Evolutionary conservation across 1,139 yeast species (phyloP).

Genomic region (Kurtzmaniella quercitrusa): DNA sequence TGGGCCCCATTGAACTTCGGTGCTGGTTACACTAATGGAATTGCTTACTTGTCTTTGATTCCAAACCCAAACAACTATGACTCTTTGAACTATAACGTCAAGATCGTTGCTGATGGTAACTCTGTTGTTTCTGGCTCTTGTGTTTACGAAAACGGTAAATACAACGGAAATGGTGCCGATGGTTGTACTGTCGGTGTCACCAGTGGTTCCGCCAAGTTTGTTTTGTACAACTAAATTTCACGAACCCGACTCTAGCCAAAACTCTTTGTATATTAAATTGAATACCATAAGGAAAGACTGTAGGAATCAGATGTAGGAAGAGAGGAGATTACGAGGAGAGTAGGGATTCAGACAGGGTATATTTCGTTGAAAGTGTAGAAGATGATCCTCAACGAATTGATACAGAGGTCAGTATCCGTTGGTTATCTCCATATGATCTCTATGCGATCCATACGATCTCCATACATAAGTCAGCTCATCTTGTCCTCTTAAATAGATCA

Average conservation of each 20-base stretch:
- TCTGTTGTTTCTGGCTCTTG: conserved; percentile 71
- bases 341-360: too few species aligned
- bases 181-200: conserved; percentile 96
- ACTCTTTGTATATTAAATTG: background rate
- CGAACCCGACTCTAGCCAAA: background rate
- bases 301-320: background rate
- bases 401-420: conserved; percentile 83
- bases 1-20: conserved; percentile 98
- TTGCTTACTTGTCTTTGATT: conserved; percentile 82
- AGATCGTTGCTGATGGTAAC: conserved; percentile 71
- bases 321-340: too few species aligned
- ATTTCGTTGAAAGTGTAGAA: too few species aligned
- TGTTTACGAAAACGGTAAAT: conserved; percentile 71
- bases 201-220: conserved; percentile 72
- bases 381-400: conserved; percentile 75
- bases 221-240: conserved; percentile 34
- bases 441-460: conserved; percentile 61
- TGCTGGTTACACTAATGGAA: conserved; percentile 78
- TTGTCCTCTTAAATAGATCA: conserved; percentile 44
- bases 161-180: conserved; percentile 62
- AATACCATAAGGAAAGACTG: background rate
- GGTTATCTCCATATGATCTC: conserved; percentile 78
- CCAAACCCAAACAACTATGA: conserved; percentile 88
- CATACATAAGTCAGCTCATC: conserved; percentile 43
- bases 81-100: conserved; percentile 79